phyloP scores from a whole-genome alignment of 2,329 filamentous ascomycete species.

The Claviceps monticola region DNA sequence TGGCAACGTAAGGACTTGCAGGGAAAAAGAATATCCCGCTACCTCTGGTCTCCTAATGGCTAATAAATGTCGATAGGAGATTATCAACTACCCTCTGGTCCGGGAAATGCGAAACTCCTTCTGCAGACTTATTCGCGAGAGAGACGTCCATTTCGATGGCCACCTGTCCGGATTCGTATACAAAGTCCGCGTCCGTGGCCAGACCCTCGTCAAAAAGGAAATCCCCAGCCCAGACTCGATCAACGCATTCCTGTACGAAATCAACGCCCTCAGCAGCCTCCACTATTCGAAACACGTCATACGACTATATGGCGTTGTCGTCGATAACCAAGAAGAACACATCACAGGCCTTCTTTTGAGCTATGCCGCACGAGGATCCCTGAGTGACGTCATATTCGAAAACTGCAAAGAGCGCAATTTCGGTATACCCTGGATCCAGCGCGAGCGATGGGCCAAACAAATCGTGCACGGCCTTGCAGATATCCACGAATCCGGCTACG shows the following conservation, averaged over 20 bases:
- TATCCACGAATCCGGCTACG: slow-evolving; percentile 90
- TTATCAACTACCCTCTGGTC: slow-evolving; percentile 69
- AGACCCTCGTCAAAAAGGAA: slow-evolving; percentile 85
- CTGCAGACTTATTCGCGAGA: slow-evolving; percentile 53
- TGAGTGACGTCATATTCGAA: slow-evolving; percentile 87
- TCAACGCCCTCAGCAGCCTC: slow-evolving; percentile 80
- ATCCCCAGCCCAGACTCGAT: slow-evolving; percentile 92
- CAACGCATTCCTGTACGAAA: slow-evolving; percentile 94
- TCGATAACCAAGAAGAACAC: slow-evolving; percentile 70
- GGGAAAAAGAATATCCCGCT: neutral
- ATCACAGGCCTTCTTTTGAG: slow-evolving; percentile 86
- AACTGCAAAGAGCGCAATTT: slow-evolving; percentile 43
- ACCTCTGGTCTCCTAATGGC: neutral
- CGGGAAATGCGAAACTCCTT: slow-evolving; percentile 61
- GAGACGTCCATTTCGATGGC: slow-evolving; percentile 68
- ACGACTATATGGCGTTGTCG: slow-evolving; percentile 71
- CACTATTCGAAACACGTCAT: slow-evolving; percentile 65
- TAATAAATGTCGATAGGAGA: slow-evolving; percentile 42
- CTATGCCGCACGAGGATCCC: slow-evolving; percentile 71
- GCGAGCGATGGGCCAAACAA: slow-evolving; percentile 80
- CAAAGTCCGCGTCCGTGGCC: slow-evolving; percentile 60
- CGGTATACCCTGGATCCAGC: slow-evolving; percentile 50
- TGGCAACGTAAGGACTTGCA: slow-evolving; percentile 44
- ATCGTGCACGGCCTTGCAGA: slow-evolving; percentile 82
- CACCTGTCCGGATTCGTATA: slow-evolving; percentile 97